A percentile compares a stretch with the other conserved stretches of the same genome.
Conservation (phyloP, 768 basidiomycete species). For the Russula virescens region DNA sequence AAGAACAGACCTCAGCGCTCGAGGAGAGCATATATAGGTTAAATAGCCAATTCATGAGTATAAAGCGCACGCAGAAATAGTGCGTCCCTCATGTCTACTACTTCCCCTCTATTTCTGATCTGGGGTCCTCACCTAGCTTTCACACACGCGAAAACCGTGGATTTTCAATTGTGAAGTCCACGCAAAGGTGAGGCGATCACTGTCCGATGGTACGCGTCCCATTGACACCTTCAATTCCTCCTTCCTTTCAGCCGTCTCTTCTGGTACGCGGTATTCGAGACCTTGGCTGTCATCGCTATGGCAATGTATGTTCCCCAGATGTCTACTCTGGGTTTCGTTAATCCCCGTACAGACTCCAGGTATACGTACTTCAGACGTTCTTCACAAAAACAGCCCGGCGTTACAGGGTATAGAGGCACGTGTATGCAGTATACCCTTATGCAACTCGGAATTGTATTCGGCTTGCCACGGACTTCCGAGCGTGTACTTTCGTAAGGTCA, state of each 20-base stretch:
- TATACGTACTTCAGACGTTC: constrained; percentile 92
- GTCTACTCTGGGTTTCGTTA: constrained; percentile 18
- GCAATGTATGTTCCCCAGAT: constrained; percentile 60
- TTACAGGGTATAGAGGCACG: constrained; percentile 66
- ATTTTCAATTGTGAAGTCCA: constrained; percentile 89
- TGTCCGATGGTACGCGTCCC: neutral
- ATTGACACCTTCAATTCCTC: constrained; percentile 5
- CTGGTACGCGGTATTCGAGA: constrained; percentile 88
- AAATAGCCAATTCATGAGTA: constrained; percentile 78
- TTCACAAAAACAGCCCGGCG: constrained; percentile 89
- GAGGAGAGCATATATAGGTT: constrained; percentile 96
- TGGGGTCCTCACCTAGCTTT: constrained; percentile 48
- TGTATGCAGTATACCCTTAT: neutral
- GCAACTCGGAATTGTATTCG: neutral
- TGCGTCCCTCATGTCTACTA: constrained; percentile 37
- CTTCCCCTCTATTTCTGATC: neutral
- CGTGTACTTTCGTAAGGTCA: neutral
- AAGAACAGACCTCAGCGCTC: constrained; percentile 87
- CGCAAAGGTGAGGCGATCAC: constrained; percentile 57
- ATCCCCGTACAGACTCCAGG: constrained; percentile 57
- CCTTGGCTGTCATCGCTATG: constrained; percentile 73
- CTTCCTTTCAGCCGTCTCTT: constrained; percentile 65
- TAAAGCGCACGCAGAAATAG: constrained; percentile 94
- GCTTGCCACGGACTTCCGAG: neutral
- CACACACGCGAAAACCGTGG: constrained; percentile 92